Evolutionary conservation across 805 yeast genomes (phyloP).

Genomic region (Tetrapisispora taiwanensis): DNA sequence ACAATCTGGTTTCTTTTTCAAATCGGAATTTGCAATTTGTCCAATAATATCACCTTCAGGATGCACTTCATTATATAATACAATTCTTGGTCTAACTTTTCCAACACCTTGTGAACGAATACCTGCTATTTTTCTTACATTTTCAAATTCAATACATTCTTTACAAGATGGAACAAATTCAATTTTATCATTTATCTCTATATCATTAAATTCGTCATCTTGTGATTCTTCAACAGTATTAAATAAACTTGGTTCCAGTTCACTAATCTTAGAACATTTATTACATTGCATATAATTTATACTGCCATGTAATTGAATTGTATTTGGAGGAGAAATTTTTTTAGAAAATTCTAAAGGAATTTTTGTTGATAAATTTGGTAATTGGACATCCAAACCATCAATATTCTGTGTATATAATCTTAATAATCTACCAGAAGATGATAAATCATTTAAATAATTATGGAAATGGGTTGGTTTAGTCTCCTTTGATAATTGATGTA

Average conservation of each 20-base stretch:
- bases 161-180: conserved; percentile 46
- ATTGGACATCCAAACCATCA: conserved; percentile 63
- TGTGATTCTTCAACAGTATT: conserved; percentile 11
- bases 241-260: conserved; percentile 45
- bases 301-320: conserved; percentile 81
- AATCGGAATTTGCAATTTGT: conserved; percentile 56
- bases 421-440: conserved; percentile 52
- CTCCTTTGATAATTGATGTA: conserved; percentile 43
- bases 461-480: conserved; percentile 74
- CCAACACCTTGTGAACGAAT: conserved; percentile 57
- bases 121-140: conserved; percentile 48
- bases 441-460: conserved; percentile 45
- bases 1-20: conserved; percentile 61
- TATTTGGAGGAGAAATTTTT: conserved; percentile 38
- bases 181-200: too few relatives aligned
- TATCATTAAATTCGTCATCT: not conserved
- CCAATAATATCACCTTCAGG: conserved; percentile 89
- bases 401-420: conserved; percentile 83
- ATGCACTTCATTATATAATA: conserved; percentile 63
- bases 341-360: conserved; percentile 34
- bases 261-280: conserved; percentile 54
- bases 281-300: conserved; percentile 64
- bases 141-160: conserved; percentile 51
- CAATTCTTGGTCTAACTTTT: conserved; percentile 53
- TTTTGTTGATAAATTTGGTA: conserved; percentile 39